These are phyloP conservation scores for Basipetospora chlamydospora DNA, from an alignment of 2,329 filamentous ascomycete genomes.

Conservation along the genomic window DNA sequence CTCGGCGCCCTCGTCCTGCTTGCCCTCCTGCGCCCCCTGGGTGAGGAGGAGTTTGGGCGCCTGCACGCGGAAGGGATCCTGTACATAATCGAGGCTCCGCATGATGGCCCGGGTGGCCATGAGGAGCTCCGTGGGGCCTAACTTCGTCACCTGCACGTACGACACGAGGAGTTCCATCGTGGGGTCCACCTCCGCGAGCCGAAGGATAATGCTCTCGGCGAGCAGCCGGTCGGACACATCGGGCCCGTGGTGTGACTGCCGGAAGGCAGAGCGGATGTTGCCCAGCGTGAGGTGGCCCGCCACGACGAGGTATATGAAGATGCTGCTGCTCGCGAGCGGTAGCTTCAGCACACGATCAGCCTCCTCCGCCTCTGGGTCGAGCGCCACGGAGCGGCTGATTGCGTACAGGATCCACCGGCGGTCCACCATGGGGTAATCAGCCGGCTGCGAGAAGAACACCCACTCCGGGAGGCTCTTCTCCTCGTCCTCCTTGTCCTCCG, in stretches of 20 bases:
- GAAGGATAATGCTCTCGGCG: slow-evolving; percentile 45
- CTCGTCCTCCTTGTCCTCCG: slow-evolving; percentile 8
- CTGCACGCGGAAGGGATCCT: slow-evolving; percentile 21
- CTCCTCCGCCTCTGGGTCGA: slow-evolving; percentile 29
- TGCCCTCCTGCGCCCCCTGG: slow-evolving; percentile 15
- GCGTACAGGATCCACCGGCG: slow-evolving; percentile 50
- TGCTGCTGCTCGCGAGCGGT: slow-evolving; percentile 34
- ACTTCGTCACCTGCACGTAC: slow-evolving; percentile 49
- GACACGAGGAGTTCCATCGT: slow-evolving; percentile 52
- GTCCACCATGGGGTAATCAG: slow-evolving; percentile 40
- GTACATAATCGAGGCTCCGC: slow-evolving; percentile 49
- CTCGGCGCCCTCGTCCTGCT: slow-evolving; percentile 12
- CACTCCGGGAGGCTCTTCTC: slow-evolving; percentile 27
- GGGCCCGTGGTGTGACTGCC: slow-evolving; percentile 26
- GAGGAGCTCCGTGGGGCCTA: slow-evolving; percentile 52
- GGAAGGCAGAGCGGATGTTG: slow-evolving; percentile 44
- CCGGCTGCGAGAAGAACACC: slow-evolving; percentile 29
- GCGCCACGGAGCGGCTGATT: slow-evolving; percentile 46
- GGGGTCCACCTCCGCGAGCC: slow-evolving; percentile 51
- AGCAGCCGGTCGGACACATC: slow-evolving; percentile 29
- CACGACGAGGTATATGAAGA: slow-evolving; percentile 43
- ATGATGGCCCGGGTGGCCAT: slow-evolving; percentile 52
- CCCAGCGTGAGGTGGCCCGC: slow-evolving; percentile 45
- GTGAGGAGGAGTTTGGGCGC: slow-evolving; percentile 16
- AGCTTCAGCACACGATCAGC: slow-evolving; percentile 11